Evolutionary conservation across 169 alveolate genomes (phyloP).

Genomic region (Cyclospora cayetanensis): DNA sequence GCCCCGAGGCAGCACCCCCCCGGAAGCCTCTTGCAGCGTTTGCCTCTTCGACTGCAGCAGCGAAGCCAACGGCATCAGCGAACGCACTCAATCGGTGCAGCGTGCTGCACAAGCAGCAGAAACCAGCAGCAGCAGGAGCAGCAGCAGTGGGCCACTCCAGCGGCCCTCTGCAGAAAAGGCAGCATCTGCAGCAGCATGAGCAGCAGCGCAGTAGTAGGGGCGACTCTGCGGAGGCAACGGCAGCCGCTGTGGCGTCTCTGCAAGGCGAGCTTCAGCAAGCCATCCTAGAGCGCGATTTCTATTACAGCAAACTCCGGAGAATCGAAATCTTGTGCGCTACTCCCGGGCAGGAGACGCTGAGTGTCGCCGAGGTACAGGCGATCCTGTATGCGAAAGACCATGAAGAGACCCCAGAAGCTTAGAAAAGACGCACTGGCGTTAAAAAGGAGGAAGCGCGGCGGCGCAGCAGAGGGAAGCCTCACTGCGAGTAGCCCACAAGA

Average conservation of each 20-base stretch:
- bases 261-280: slow-evolving; percentile 69
- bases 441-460: no score
- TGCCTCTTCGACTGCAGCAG: neutral
- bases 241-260: slow-evolving; percentile 36
- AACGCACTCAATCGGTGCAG: neutral
- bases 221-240: slow-evolving; percentile 39
- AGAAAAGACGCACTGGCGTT: no score
- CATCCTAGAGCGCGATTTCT: slow-evolving; percentile 71
- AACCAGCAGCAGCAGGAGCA: neutral
- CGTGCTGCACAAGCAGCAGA: neutral
- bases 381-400: slow-evolving; percentile 66
- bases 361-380: slow-evolving; percentile 52
- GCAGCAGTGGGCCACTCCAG: neutral
- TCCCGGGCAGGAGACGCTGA: slow-evolving; percentile 13
- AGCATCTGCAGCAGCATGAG: neutral
- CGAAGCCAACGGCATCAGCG: neutral
- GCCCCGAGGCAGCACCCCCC: neutral
- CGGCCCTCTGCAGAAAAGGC: neutral
- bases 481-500: no score
- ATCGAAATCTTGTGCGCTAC: slow-evolving; percentile 68
- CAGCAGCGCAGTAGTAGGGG: neutral
- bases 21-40: neutral
- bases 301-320: slow-evolving; percentile 69
- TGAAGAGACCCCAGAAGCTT: neutral
- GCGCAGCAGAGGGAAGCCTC: no score